Conservation (phyloP, 306 rosid genomes). For the Fagus crenata region DNA sequence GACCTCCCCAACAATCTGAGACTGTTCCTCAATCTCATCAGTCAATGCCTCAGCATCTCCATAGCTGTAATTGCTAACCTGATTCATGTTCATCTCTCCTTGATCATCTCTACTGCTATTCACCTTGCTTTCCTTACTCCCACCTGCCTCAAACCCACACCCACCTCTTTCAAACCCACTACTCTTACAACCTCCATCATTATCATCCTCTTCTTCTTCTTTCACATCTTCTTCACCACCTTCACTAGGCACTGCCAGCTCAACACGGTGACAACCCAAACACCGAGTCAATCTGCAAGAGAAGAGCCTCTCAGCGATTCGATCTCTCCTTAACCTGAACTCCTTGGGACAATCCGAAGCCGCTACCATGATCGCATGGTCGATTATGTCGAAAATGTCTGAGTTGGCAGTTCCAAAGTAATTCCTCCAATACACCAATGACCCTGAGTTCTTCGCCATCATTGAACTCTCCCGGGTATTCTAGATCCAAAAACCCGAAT, state of each 20-base stretch:
- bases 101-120: conserved; percentile 50
- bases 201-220: conserved; percentile 23
- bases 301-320: conserved; percentile 73
- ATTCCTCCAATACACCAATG: conserved; percentile 77
- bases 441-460: conserved; percentile 62
- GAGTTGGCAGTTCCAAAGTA: conserved; percentile 68
- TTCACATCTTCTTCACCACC: conserved; percentile 14
- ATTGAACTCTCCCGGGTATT: conserved; percentile 14
- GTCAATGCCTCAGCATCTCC: conserved; percentile 92
- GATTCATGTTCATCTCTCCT: conserved; percentile 46
- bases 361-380: conserved; percentile 86
- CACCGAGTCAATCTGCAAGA: conserved; percentile 55
- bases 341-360: conserved; percentile 83
- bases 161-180: conserved; percentile 39
- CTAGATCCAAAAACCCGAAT: conserved; percentile 14
- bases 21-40: conserved; percentile 76
- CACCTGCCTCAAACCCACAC: conserved; percentile 56
- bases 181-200: conserved; percentile 37
- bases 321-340: conserved; percentile 69
- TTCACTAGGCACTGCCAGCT: conserved; percentile 44
- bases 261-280: conserved; percentile 65
- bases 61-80: conserved; percentile 57
- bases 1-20: conserved; percentile 61
- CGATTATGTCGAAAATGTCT: conserved; percentile 74
- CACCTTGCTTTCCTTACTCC: conserved; percentile 86